A percentile compares a stretch with the other conserved stretches of the same genome.
Evolutionary conservation across 257 asterid genomes (phyloP).

Genomic region (Penstemon barbatus): DNA sequence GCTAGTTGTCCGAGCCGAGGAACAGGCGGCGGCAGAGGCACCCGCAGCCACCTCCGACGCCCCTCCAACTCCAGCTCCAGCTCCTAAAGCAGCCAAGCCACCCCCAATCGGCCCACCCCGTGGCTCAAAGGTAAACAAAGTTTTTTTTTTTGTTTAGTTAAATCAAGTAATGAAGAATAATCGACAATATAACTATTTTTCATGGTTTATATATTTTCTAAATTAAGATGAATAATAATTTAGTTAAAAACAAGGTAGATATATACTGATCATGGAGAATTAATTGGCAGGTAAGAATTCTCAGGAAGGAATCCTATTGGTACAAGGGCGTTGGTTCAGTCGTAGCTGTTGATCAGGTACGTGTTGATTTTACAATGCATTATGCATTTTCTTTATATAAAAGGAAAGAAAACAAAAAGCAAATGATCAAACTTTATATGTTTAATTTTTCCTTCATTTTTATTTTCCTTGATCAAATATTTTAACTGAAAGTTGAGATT

Average conservation of each 20-base stretch:
- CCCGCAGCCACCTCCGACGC: slow-evolving; percentile 26
- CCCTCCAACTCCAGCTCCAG: slow-evolving; percentile 32
- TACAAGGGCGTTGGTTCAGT: slow-evolving; percentile 87
- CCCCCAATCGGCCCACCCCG: slow-evolving; percentile 93
- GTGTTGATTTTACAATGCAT: background rate
- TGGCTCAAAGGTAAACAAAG: slow-evolving; percentile 58
- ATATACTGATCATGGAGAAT: background rate
- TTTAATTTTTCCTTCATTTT: too few species aligned
- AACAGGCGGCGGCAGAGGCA: slow-evolving; percentile 30
- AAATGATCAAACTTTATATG: too few species aligned
- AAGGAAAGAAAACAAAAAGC: too few species aligned
- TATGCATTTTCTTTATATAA: too few species aligned
- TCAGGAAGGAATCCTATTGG: slow-evolving; percentile 93
- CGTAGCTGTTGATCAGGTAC: slow-evolving; percentile 95
- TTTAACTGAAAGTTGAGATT: too few species aligned
- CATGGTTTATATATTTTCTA: background rate
- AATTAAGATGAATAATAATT: background rate
- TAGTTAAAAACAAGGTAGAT: too few species aligned
- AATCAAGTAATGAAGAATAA: too few species aligned
- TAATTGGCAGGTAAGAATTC: slow-evolving; percentile 65
- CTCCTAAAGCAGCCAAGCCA: slow-evolving; percentile 71
- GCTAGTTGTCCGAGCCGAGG: slow-evolving; percentile 63
- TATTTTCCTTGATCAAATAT: too few species aligned
- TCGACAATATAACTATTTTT: background rate
- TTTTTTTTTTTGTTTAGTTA: too few species aligned